These are phyloP conservation scores for Daldinia vernicosa DNA, from an alignment of 495 filamentous ascomycete species.

Conservation along the genomic window DNA sequence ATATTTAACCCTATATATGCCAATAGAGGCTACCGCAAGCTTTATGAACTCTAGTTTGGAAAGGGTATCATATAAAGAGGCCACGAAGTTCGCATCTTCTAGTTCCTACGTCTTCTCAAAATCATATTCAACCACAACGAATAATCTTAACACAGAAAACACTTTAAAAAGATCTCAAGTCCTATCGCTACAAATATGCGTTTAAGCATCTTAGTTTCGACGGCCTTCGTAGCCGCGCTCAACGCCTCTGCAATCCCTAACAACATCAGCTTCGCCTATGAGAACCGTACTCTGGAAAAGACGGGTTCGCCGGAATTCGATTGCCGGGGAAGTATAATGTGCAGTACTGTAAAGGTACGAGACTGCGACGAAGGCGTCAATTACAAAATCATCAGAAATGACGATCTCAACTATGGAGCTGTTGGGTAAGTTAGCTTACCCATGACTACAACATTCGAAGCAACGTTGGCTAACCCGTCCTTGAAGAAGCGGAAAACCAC, in stretches of 20 bases:
- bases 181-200: slow-evolving; percentile 19
- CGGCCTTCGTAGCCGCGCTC: not conserved
- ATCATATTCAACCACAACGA: not conserved
- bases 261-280: not conserved
- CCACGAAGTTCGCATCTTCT: not conserved
- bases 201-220: slow-evolving; percentile 1
- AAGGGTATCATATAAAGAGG: not conserved
- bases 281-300: not conserved
- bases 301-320: not conserved
- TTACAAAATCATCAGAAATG: slow-evolving; percentile 8
- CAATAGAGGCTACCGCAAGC: not conserved
- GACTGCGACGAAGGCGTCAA: slow-evolving; percentile 27
- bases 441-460: not conserved
- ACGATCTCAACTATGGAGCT: slow-evolving; percentile 27
- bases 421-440: slow-evolving; percentile 3
- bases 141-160: not conserved
- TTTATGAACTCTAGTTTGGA: not conserved
- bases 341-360: slow-evolving; percentile 8
- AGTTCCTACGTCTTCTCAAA: no score
- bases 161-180: not conserved
- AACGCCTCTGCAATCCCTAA: not conserved
- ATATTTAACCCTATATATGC: not conserved
- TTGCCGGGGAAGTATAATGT: slow-evolving; percentile 37
- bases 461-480: not conserved
- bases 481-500: slow-evolving; percentile 24